These are phyloP conservation scores for Trametes sanguinea DNA, from an alignment of 768 basidiomycete species.

Conservation along the genomic window DNA sequence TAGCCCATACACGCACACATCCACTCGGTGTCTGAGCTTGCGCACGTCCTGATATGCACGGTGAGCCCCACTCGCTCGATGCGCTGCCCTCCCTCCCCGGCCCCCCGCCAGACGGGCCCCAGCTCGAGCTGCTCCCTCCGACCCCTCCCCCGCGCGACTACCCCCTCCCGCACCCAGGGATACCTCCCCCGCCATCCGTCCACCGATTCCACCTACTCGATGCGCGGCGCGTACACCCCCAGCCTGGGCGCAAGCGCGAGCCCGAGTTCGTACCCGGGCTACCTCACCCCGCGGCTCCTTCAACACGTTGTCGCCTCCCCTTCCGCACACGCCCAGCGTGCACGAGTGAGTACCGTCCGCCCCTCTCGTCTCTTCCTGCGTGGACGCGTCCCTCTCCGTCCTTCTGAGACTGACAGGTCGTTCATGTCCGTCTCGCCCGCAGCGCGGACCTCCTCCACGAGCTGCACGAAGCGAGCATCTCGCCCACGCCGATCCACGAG, in stretches of 20 bases:
- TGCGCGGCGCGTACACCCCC: conserved; percentile 15
- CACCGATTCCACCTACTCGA: neutral
- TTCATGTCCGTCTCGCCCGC: conserved; percentile 1
- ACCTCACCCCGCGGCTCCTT: conserved; percentile 20
- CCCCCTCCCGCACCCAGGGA: neutral
- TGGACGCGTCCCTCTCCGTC: too few species aligned
- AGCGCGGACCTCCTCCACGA: conserved; percentile 25
- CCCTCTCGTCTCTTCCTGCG: too few species aligned
- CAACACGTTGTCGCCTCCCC: conserved; percentile 21
- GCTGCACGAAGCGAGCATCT: conserved; percentile 44
- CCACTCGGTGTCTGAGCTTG: neutral
- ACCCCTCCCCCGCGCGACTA: conserved; percentile 20
- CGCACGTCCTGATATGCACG: conserved; percentile 10
- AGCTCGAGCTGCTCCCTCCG: conserved; percentile 20
- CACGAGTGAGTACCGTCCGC: conserved; percentile 16
- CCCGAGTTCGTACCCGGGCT: conserved; percentile 5
- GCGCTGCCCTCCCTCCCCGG: conserved; percentile 18
- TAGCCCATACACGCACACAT: neutral
- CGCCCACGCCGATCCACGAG: conserved; percentile 47
- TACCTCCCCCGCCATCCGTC: conserved; percentile 3
- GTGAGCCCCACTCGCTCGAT: conserved; percentile 8
- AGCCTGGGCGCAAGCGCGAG: neutral
- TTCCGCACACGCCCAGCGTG: conserved; percentile 17
- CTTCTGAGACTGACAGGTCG: too few species aligned
- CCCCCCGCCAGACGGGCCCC: conserved; percentile 18